A percentile compares a stretch with the other conserved stretches of the same genome.
phyloP scores from a whole-genome alignment of 1,139 yeast species.

The Candida sp. region DNA sequence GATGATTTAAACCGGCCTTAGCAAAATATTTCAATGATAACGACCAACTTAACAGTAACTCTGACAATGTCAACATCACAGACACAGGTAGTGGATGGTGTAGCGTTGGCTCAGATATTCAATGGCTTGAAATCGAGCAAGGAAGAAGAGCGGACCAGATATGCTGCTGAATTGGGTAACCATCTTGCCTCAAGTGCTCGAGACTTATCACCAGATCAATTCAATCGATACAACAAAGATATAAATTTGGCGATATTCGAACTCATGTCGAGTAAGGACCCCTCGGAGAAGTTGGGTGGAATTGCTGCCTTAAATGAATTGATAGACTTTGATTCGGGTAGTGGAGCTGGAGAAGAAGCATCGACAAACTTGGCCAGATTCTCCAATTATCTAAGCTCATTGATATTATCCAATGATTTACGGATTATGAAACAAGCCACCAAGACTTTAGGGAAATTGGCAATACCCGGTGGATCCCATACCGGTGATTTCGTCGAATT shows the following conservation, averaged over 20 bases:
- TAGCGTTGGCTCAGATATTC: constrained; percentile 53
- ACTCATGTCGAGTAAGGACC: constrained; percentile 71
- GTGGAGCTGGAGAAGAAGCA: constrained; percentile 64
- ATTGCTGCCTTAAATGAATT: constrained; percentile 86
- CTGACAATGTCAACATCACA: constrained; percentile 26
- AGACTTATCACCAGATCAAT: constrained; percentile 74
- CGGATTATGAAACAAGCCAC: constrained; percentile 88
- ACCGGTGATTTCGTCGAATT: constrained; percentile 92
- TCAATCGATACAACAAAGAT: constrained; percentile 77
- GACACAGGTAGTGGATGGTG: constrained; percentile 44
- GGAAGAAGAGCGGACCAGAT: constrained; percentile 51
- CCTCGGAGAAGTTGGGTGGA: constrained; percentile 80
- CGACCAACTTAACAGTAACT: not conserved
- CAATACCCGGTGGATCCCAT: constrained; percentile 84
- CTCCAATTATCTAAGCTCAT: constrained; percentile 80
- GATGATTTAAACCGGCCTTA: too few species aligned
- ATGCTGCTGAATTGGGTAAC: constrained; percentile 64
- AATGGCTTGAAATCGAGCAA: constrained; percentile 47
- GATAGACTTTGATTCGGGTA: constrained; percentile 69
- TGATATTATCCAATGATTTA: constrained; percentile 78
- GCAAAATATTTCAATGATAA: not conserved
- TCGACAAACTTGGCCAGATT: constrained; percentile 89
- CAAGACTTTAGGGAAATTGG: constrained; percentile 79
- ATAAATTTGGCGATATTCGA: constrained; percentile 88
- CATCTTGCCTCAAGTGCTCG: constrained; percentile 71